Conservation (phyloP, 352 stramenopile genomes). For the Phytophthora constricta region DNA sequence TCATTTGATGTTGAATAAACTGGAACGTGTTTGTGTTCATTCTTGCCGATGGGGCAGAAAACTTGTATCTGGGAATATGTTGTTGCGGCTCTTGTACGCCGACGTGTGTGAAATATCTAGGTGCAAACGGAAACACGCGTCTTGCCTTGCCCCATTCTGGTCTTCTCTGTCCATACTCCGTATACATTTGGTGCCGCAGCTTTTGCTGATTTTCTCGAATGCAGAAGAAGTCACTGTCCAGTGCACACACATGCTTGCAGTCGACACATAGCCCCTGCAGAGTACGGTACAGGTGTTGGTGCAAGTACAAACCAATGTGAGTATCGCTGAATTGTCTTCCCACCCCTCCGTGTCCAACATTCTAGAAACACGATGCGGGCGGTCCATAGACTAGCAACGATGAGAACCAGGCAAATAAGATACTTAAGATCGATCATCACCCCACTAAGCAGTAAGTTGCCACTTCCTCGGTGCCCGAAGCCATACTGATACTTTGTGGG, state of each 20-base stretch:
- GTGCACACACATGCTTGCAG: constrained; percentile 19
- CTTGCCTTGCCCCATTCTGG: neutral
- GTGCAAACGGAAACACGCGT: too few relatives aligned
- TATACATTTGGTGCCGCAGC: neutral
- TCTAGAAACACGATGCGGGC: neutral
- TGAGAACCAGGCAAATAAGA: constrained; percentile 25
- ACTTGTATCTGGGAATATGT: too few relatives aligned
- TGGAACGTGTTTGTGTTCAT: neutral
- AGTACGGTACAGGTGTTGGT: constrained; percentile 23
- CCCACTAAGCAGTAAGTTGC: constrained; percentile 18
- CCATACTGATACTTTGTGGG: constrained; percentile 15
- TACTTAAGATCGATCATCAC: constrained; percentile 42
- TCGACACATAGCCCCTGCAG: constrained; percentile 19
- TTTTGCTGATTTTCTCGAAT: constrained; percentile 1
- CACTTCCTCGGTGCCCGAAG: neutral
- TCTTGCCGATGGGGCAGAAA: neutral
- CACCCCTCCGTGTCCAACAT: neutral
- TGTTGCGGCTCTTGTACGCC: too few relatives aligned
- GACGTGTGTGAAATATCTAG: too few relatives aligned
- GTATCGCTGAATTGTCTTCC: neutral
- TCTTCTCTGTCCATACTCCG: too few relatives aligned
- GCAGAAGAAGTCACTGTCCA: constrained; percentile 22
- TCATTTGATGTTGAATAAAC: constrained; percentile 27
- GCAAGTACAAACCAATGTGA: constrained; percentile 7
- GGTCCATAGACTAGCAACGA: neutral